Evolutionary conservation across 129 eudicot genomes (phyloP).

Genomic region (Oenanthe sinensis): DNA sequence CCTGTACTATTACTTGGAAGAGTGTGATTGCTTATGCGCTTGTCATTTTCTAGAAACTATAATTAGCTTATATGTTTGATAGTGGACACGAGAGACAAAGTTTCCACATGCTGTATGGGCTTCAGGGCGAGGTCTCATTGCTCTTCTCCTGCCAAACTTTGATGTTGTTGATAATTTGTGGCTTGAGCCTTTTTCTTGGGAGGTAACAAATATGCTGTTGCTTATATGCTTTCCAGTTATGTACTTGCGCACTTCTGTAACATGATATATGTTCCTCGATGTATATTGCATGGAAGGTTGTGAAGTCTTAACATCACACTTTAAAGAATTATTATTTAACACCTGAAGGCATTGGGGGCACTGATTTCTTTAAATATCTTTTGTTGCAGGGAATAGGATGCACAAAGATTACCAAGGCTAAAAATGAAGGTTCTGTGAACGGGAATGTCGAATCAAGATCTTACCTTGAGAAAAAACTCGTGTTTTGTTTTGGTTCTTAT

Average conservation of each 20-base stretch:
- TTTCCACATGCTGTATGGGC: constrained; percentile 97
- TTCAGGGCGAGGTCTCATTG: constrained; percentile 92
- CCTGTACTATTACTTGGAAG: neutral
- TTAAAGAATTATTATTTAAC: neutral
- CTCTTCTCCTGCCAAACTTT: constrained; percentile 84
- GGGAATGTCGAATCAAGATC: constrained; percentile 84
- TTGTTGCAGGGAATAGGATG: constrained; percentile 85
- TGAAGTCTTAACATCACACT: neutral
- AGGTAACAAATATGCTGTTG: constrained; percentile 37
- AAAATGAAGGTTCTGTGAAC: constrained; percentile 39
- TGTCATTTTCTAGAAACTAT: neutral
- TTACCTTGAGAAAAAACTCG: constrained; percentile 89
- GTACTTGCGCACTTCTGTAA: neutral
- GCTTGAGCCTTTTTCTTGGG: constrained; percentile 90
- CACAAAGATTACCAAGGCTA: constrained; percentile 73
- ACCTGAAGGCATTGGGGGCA: neutral
- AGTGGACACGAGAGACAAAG: constrained; percentile 89
- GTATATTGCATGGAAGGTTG: neutral
- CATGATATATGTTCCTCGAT: neutral
- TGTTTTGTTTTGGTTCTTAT: constrained; percentile 84
- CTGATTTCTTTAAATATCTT: neutral
- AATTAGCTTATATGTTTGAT: neutral
- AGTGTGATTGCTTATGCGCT: neutral
- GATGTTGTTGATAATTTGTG: constrained; percentile 84
- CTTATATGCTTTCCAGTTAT: neutral